A percentile compares a stretch with the other conserved stretches of the same genome.
These are phyloP conservation scores for Pichia sp. DNA, from an alignment of 1,139 yeast species.

Conservation along the genomic window DNA sequence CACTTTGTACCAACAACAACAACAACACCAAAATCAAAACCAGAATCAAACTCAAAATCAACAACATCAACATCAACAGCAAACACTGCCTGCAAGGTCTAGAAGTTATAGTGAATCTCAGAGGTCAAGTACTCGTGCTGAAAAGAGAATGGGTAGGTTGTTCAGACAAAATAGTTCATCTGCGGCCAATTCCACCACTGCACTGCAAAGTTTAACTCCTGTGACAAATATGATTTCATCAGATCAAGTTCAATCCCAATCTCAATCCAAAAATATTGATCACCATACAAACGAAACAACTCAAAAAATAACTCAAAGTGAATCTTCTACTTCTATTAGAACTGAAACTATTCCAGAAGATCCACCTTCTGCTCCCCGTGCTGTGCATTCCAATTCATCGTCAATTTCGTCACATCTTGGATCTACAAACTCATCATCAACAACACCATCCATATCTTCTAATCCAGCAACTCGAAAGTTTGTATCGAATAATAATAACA, in stretches of 20 bases:
- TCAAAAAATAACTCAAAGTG: too few relatives aligned
- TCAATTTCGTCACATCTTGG: slow-evolving; percentile 16
- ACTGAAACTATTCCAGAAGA: background rate
- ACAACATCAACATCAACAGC: background rate
- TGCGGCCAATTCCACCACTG: slow-evolving; percentile 6
- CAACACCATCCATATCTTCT: slow-evolving; percentile 10
- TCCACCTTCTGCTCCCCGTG: background rate
- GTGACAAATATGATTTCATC: background rate
- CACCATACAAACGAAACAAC: background rate
- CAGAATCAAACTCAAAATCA: too few relatives aligned
- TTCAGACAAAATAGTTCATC: slow-evolving; percentile 24
- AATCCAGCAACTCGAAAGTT: slow-evolving; percentile 7
- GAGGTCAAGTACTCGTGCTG: slow-evolving; percentile 25
- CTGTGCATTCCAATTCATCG: slow-evolving; percentile 14
- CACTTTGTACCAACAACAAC: background rate
- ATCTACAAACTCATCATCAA: slow-evolving; percentile 10
- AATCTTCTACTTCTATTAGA: background rate
- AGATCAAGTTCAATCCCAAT: background rate
- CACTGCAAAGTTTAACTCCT: background rate
- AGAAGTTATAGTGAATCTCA: slow-evolving; percentile 14
- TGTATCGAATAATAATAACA: background rate
- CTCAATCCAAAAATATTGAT: background rate
- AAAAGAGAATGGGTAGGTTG: slow-evolving; percentile 29
- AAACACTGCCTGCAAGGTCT: slow-evolving; percentile 4
- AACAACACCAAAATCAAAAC: background rate